phyloP scores from a whole-genome alignment of 805 yeast genomes.

The Candida argentea region DNA sequence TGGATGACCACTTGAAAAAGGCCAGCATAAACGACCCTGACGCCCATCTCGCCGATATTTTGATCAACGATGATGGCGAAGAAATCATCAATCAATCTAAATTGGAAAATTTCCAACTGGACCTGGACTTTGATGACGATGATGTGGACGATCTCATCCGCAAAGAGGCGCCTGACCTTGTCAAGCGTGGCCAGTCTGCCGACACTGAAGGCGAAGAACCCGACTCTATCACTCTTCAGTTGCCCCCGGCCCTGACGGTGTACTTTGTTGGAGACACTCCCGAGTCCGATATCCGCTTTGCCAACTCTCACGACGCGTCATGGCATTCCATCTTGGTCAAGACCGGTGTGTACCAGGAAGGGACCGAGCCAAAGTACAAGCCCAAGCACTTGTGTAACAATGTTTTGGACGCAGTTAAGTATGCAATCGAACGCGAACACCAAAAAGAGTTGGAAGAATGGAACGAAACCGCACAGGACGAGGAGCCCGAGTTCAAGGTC shows the following conservation, averaged over 20 bases:
- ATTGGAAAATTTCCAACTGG: conserved; percentile 24
- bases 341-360: conserved; percentile 80
- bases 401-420: conserved; percentile 74
- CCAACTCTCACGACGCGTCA: conserved; percentile 74
- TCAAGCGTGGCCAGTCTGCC: conserved; percentile 1
- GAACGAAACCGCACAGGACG: conserved; percentile 40
- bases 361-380: conserved; percentile 66
- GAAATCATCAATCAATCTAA: conserved; percentile 34
- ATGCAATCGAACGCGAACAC: conserved; percentile 77
- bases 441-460: conserved; percentile 62
- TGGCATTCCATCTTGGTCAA: conserved; percentile 82
- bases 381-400: conserved; percentile 68
- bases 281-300: conserved; percentile 80
- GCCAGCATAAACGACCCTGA: conserved; percentile 33
- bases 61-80: conserved; percentile 34
- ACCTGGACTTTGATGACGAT: conserved; percentile 18
- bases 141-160: conserved; percentile 2
- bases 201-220: conserved; percentile 20
- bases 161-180: not conserved
- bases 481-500: conserved; percentile 22
- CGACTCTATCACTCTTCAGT: conserved; percentile 39
- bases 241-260: conserved; percentile 80
- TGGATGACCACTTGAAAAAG: conserved; percentile 62
- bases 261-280: conserved; percentile 89
- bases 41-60: conserved; percentile 31